Evolutionary conservation across 345 rosid species (phyloP).

Genomic region (Gossypium rotundifolium): DNA sequence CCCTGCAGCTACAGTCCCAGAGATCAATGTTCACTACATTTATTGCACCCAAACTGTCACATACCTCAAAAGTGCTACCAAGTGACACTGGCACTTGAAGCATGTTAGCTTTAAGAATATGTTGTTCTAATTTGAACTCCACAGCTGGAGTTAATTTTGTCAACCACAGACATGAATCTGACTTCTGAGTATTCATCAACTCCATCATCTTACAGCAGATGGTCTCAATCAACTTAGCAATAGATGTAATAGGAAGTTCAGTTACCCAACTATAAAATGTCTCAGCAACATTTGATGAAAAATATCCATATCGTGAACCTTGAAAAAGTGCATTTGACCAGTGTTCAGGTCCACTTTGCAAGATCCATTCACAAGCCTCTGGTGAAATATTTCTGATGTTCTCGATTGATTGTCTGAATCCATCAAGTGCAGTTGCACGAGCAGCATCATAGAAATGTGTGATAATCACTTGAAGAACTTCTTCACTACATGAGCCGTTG

Average conservation of each 20-base stretch:
- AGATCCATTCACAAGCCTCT: constrained; percentile 49
- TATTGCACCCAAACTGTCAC: constrained; percentile 27
- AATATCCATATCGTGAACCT: constrained; percentile 37
- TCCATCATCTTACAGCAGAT: constrained; percentile 38
- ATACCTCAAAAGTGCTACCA: constrained; percentile 50
- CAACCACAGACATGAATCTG: constrained; percentile 33
- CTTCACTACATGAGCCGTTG: constrained; percentile 20
- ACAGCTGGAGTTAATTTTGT: constrained; percentile 41
- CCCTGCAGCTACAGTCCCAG: constrained; percentile 45
- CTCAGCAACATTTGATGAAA: constrained; percentile 29
- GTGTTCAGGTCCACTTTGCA: constrained; percentile 42
- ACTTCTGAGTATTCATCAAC: constrained; percentile 29
- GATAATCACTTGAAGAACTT: constrained; percentile 29
- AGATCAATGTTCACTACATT: constrained; percentile 42
- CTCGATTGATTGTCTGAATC: constrained; percentile 31
- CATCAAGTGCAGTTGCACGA: constrained; percentile 32
- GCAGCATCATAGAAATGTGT: constrained; percentile 37
- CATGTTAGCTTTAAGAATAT: constrained; percentile 19
- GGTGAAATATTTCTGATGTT: constrained; percentile 41
- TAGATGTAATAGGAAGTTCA: constrained; percentile 24
- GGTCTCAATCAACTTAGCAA: constrained; percentile 27
- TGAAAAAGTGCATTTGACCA: constrained; percentile 46
- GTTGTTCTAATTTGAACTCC: constrained; percentile 41
- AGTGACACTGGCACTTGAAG: constrained; percentile 43
- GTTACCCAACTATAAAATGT: constrained; percentile 34